These are phyloP conservation scores for Lactuca sativa DNA, from an alignment of 129 eudicot species.

Conservation along the genomic window DNA sequence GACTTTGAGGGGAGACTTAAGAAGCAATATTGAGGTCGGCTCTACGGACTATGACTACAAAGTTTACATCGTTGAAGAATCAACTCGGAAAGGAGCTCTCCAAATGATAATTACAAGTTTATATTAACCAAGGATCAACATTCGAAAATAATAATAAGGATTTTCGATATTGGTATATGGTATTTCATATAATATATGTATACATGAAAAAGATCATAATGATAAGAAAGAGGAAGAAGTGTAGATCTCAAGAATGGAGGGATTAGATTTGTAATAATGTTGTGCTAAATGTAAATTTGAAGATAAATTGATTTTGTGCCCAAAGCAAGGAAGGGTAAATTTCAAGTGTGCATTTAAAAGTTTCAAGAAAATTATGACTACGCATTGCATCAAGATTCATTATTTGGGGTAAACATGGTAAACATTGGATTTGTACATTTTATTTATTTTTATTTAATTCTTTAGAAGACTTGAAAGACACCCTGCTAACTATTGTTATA, in stretches of 20 bases:
- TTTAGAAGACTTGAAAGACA: too few species aligned
- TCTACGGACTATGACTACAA: neutral
- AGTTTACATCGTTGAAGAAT: conserved; percentile 2
- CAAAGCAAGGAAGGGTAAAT: conserved; percentile 30
- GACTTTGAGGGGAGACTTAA: neutral
- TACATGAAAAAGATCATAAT: conserved; percentile 21
- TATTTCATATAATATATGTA: neutral
- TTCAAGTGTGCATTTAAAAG: conserved; percentile 15
- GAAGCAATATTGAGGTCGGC: neutral
- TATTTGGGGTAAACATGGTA: neutral
- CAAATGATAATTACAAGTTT: neutral
- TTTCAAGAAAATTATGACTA: conserved; percentile 14
- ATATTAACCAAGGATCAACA: neutral
- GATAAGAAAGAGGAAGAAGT: conserved; percentile 26
- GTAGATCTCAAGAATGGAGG: conserved; percentile 23
- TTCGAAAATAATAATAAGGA: neutral
- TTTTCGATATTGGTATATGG: neutral
- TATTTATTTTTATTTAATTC: neutral
- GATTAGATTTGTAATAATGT: conserved; percentile 34
- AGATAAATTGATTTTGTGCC: conserved; percentile 34
- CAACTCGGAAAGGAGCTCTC: neutral
- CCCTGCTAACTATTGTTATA: too few species aligned
- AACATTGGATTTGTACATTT: conserved; percentile 3
- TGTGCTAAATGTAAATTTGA: conserved; percentile 27
- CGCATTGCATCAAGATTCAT: neutral